These are phyloP conservation scores for Fusarium hostae DNA, from an alignment of 2,329 filamentous ascomycete species.

Conservation along the genomic window DNA sequence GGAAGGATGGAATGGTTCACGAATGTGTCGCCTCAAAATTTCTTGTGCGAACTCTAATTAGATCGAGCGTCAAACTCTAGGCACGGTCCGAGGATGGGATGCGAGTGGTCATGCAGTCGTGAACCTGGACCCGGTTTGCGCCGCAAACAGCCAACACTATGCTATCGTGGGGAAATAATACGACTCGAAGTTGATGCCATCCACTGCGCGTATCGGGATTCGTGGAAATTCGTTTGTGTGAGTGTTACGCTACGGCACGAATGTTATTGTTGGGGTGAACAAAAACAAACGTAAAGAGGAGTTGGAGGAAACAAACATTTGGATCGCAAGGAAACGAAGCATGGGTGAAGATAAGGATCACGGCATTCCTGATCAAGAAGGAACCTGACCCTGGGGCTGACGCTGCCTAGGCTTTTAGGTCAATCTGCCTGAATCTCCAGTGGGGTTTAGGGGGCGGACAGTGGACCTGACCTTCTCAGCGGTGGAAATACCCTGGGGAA, in stretches of 20 bases:
- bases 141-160: constrained; percentile 26
- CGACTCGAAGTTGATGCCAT: constrained; percentile 23
- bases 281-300: constrained; percentile 3
- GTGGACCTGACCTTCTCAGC: constrained; percentile 20
- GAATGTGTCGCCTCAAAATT: background rate
- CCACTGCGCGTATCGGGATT: constrained; percentile 5
- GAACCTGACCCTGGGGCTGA: constrained; percentile 34
- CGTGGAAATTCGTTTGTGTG: constrained; percentile 4
- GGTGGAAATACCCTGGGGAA: constrained; percentile 30
- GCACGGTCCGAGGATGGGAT: constrained; percentile 1
- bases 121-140: constrained; percentile 33
- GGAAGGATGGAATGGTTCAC: background rate
- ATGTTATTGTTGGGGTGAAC: background rate
- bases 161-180: constrained; percentile 28
- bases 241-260: background rate
- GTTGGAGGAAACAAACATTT: constrained; percentile 18
- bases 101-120: constrained; percentile 20
- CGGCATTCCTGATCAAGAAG: constrained; percentile 37
- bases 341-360: constrained; percentile 34
- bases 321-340: constrained; percentile 29
- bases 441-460: constrained; percentile 17
- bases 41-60: background rate
- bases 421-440: constrained; percentile 29
- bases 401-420: constrained; percentile 32
- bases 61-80: background rate